These are phyloP conservation scores for Fusarium sp. DNA, from an alignment of 2,329 filamentous ascomycete species.

Conservation along the genomic window DNA sequence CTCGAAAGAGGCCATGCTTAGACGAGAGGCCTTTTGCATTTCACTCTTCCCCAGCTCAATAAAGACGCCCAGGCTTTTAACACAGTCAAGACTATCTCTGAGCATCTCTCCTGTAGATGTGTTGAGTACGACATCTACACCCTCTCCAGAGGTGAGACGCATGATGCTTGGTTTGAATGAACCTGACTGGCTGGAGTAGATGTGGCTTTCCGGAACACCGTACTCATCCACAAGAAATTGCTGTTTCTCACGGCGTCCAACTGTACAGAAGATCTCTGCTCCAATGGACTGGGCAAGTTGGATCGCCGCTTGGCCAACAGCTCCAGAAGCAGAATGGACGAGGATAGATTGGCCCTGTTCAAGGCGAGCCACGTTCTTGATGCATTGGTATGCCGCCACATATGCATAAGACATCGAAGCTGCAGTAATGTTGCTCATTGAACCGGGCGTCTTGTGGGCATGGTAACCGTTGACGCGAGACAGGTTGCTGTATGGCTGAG, in stretches of 20 bases:
- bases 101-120: conserved; percentile 10
- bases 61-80: not conserved
- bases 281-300: not conserved
- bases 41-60: conserved; percentile 7
- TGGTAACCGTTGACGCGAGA: conserved; percentile 13
- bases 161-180: conserved; percentile 3
- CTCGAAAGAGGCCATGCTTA: conserved; percentile 6
- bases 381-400: conserved; percentile 8
- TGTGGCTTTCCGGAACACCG: not conserved
- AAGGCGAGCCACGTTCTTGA: not conserved
- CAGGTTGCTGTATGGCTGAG: conserved; percentile 9
- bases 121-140: conserved; percentile 10
- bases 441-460: not conserved
- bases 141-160: not conserved
- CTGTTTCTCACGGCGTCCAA: not conserved
- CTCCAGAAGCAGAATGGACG: conserved; percentile 12
- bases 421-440: not conserved
- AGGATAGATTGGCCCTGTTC: conserved; percentile 1
- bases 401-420: conserved; percentile 1
- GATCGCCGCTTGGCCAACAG: conserved; percentile 15
- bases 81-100: conserved; percentile 11
- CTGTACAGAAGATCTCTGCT: conserved; percentile 11
- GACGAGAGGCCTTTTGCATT: not conserved
- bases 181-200: not conserved
- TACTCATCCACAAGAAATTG: not conserved